phyloP scores from a whole-genome alignment of 257 asterid species.

The Jasminum sambac region DNA sequence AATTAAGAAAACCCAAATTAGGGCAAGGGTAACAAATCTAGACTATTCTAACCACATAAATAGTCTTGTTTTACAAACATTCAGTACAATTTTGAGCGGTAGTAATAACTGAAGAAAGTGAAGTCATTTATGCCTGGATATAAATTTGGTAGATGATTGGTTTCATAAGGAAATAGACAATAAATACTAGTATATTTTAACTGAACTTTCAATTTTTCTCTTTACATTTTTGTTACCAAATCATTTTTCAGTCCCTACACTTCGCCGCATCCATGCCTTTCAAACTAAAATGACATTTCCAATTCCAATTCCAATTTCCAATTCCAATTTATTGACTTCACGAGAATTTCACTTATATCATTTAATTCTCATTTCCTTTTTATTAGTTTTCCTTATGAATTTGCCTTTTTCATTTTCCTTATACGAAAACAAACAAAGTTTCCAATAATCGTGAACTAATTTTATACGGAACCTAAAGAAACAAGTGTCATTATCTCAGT shows the following conservation, averaged over 20 bases:
- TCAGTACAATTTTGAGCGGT: neutral
- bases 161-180: neutral
- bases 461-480: neutral
- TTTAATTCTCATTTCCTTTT: neutral
- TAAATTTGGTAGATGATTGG: neutral
- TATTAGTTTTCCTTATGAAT: neutral
- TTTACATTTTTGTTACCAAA: neutral
- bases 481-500: neutral
- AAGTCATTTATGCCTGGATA: neutral
- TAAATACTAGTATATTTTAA: neutral
- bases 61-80: too few species aligned
- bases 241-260: neutral
- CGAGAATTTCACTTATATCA: neutral
- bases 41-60: too few species aligned
- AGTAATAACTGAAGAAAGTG: neutral
- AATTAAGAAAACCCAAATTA: too few species aligned
- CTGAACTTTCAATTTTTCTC: neutral
- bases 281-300: neutral
- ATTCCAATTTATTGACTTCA: conserved; percentile 2
- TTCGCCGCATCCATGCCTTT: neutral
- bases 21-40: too few species aligned
- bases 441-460: neutral
- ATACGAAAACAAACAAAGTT: neutral
- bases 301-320: neutral
- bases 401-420: neutral